Conservation (phyloP, 352 stramenopile genomes). For the Phytopythium boreale region DNA sequence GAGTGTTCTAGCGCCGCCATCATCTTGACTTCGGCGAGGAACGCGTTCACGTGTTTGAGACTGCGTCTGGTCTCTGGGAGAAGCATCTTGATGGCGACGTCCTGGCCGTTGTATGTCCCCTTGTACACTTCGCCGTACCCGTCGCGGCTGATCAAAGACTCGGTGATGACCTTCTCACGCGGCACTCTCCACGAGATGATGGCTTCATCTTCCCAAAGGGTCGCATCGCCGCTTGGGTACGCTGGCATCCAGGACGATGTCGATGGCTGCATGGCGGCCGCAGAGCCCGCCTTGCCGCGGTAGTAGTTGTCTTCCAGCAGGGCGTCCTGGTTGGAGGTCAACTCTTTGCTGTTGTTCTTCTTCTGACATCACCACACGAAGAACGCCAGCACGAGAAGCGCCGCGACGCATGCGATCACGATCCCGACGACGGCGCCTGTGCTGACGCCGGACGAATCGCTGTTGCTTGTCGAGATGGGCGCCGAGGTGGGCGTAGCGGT, state of each 20-base stretch:
- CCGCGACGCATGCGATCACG: conserved; percentile 25
- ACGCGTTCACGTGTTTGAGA: conserved; percentile 8
- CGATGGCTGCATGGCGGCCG: too few relatives aligned
- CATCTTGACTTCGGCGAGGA: conserved; percentile 23
- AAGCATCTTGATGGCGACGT: conserved; percentile 20
- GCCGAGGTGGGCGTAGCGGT: conserved; percentile 1
- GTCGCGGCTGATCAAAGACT: too few relatives aligned
- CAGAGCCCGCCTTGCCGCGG: conserved; percentile 13
- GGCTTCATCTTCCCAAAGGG: too few relatives aligned
- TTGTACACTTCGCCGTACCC: too few relatives aligned
- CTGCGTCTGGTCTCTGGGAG: conserved; percentile 10
- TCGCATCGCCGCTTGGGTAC: too few relatives aligned
- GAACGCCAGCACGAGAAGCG: conserved; percentile 22
- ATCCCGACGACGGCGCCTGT: conserved; percentile 24
- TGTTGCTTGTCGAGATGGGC: neutral
- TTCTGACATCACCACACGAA: conserved; percentile 19
- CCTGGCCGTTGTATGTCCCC: neutral
- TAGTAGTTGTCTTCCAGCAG: conserved; percentile 27
- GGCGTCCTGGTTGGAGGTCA: conserved; percentile 11
- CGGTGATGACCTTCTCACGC: neutral
- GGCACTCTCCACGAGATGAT: too few relatives aligned
- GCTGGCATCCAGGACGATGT: too few relatives aligned
- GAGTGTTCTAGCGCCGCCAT: conserved; percentile 14
- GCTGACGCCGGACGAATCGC: conserved; percentile 14
- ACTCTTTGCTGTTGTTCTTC: conserved; percentile 13